Conservation (phyloP, 164 flowering plant genomes). For the Vitis labrusca region DNA sequence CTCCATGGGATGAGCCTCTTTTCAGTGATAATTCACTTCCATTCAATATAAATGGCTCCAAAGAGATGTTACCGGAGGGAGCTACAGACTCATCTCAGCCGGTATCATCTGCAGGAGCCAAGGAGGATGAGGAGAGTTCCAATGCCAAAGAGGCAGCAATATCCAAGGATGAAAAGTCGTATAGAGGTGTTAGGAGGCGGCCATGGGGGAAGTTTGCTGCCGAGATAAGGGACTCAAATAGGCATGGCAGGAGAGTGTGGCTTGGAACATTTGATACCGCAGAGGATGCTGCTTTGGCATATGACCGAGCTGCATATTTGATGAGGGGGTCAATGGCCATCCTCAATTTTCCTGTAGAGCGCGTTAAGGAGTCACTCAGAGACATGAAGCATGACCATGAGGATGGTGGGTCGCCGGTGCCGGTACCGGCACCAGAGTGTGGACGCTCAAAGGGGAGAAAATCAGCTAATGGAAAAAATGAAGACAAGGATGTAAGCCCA, state of each 20-base stretch:
- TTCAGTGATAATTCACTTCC: constrained; percentile 20
- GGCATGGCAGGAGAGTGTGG: constrained; percentile 63
- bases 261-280: constrained; percentile 69
- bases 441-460: constrained; percentile 41
- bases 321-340: constrained; percentile 53
- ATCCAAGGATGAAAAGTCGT: constrained; percentile 21
- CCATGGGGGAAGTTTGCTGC: constrained; percentile 74
- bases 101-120: neutral
- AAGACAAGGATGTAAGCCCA: neutral
- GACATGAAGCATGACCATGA: constrained; percentile 29
- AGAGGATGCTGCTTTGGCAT: constrained; percentile 70
- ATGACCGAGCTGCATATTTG: constrained; percentile 68
- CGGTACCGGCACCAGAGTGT: constrained; percentile 43
- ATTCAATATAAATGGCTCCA: constrained; percentile 31
- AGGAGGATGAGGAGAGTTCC: constrained; percentile 31
- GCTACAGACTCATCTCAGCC: constrained; percentile 16
- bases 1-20: constrained; percentile 19
- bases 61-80: constrained; percentile 28
- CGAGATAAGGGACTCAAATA: constrained; percentile 63
- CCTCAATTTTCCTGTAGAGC: constrained; percentile 59
- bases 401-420: constrained; percentile 53
- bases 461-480: neutral
- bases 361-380: constrained; percentile 43
- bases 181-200: constrained; percentile 58
- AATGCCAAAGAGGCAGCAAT: neutral